phyloP scores from a whole-genome alignment of 176 grass and related monocot genomes.

The Oryza meyeriana region DNA sequence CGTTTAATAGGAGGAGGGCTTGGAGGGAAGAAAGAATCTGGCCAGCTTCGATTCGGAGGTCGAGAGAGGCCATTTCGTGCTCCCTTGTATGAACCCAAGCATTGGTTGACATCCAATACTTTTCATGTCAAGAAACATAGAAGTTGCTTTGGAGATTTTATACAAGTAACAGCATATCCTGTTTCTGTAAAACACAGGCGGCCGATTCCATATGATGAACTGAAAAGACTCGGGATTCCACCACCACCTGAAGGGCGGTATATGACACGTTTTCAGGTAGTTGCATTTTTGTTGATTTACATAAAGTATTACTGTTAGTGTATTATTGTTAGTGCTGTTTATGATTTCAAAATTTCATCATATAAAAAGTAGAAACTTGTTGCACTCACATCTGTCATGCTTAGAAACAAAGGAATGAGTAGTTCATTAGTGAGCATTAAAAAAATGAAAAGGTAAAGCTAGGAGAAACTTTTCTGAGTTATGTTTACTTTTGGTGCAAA shows the following conservation, averaged over 20 bases:
- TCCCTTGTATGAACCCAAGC: constrained; percentile 68
- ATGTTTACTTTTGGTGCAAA: background rate
- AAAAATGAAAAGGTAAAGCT: background rate
- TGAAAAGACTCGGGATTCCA: constrained; percentile 85
- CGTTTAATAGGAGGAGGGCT: constrained; percentile 68
- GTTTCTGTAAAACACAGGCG: constrained; percentile 44
- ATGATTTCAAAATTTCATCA: background rate
- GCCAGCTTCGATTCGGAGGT: constrained; percentile 92
- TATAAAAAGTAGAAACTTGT: background rate
- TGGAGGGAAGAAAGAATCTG: constrained; percentile 98
- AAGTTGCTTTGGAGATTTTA: background rate
- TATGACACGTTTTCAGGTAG: constrained; percentile 77
- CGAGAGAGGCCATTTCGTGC: constrained; percentile 97
- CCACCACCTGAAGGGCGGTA: constrained; percentile 78
- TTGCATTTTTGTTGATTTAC: background rate
- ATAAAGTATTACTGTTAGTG: background rate
- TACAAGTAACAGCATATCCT: background rate
- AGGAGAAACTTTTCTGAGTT: background rate
- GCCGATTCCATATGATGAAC: constrained; percentile 80
- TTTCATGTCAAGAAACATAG: background rate
- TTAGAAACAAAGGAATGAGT: background rate
- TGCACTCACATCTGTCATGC: background rate
- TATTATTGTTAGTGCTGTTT: background rate
- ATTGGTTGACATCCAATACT: constrained; percentile 1
- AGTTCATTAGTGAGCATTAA: background rate